Base-by-base conservation (phyloP, 257 asterid species). In the Perilla frutescens region DNA sequence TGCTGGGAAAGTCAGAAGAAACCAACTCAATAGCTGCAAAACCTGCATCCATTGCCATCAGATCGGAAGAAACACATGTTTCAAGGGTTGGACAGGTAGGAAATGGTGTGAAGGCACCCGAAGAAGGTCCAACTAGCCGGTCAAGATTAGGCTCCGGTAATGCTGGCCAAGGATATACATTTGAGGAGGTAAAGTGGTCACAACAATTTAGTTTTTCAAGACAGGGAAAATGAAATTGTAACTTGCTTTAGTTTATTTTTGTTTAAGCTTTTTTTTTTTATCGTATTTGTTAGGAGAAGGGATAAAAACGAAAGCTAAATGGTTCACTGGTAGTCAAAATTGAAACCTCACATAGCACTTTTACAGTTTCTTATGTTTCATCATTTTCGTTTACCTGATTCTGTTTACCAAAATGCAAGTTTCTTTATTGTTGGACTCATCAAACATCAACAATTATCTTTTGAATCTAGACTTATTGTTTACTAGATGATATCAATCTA, bases 161-260 rank as follows among this genome's bases (percentile, higher is more conserved):
- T 92, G 99, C 99, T 77, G 99, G 99, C 71, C 99, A 95, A 89
- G 99, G 99, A 61, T 95, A 95, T 83, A 92, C 98, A 50, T 95
- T 85, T 77, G 99, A 95, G 74, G 99, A 95, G 99, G 99, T 95
- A 82, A 54, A 20, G 49, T 63, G 34, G 60, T 34, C 29, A 4
- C 53, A 59, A 13, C 55, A 68, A 37, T 60, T 36, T 44, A 54
- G 55, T 72, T 57, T 57, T 31, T 14, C 41, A 15, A 70, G n/a
- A n/a, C 36, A 37, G 50, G 50, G 43, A 50, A 65, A 41, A 58
- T 36, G 43, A 49, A 51, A 20, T 14, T 44, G 47, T 12, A 43
- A 37, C 29, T 10, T 49, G 57, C 34, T 15, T 29, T 4, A 15
- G 34, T 14, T 57, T 60, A 64, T 34, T 14, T 13, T 26, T 65